phyloP scores from a whole-genome alignment of 208 protist genomes.

The Wallacemonas sp. region DNA sequence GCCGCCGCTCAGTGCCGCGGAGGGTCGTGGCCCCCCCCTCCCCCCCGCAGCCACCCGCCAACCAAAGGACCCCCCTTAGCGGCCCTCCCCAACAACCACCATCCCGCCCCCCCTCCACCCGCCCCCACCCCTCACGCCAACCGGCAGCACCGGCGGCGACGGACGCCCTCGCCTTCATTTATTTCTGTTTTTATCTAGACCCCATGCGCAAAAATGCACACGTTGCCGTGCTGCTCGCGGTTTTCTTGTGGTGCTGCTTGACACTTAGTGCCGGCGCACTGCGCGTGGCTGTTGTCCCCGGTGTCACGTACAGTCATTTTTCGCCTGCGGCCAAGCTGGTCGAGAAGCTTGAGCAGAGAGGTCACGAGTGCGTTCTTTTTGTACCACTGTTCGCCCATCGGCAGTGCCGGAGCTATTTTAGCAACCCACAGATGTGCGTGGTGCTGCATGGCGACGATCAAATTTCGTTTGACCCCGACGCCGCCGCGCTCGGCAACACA shows the following conservation, averaged over 20 bases:
- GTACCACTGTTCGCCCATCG: conserved; percentile 3
- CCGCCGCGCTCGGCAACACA: background rate
- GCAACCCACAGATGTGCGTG: background rate
- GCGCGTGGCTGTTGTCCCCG: conserved; percentile 13
- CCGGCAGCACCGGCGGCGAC: no score
- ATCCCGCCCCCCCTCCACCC: no score
- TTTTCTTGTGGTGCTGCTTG: background rate
- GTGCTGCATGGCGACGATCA: background rate
- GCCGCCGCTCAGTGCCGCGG: no score
- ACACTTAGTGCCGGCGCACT: background rate
- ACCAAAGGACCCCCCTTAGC: no score
- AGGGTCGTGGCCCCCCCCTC: no score
- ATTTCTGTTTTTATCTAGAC: no score
- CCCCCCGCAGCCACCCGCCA: no score
- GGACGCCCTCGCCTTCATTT: no score
- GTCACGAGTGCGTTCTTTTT: conserved; percentile 5
- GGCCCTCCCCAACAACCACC: no score
- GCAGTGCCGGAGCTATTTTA: conserved; percentile 5
- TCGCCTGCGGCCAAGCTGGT: conserved; percentile 5
- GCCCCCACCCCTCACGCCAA: no score
- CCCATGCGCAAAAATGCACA: no score
- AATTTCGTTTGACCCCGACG: background rate
- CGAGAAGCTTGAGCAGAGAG: background rate
- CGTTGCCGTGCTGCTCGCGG: no score
- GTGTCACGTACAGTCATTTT: conserved; percentile 9